Base-by-base conservation (phyloP, 2,329 filamentous ascomycete species). In the Hymenoscyphus linearis region DNA sequence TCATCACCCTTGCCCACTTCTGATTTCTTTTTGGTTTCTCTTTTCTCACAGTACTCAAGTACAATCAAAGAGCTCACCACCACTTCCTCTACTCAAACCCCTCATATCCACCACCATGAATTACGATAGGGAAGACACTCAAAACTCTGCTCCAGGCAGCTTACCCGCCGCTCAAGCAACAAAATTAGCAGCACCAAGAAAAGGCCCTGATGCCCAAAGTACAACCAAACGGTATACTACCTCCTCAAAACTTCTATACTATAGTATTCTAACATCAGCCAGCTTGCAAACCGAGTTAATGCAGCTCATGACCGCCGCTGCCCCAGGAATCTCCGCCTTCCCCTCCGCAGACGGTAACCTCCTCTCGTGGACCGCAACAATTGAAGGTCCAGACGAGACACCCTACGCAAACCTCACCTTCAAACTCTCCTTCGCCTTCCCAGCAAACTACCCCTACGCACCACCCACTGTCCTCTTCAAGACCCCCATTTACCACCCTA, bases 401-500 rank as follows among this genome's bases (percentile, higher is more conserved):
- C 93, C 93, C 59, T 99, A 99, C 76, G 87, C 90, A 40, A 86
- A 86, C 67, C 84, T 98, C 59, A 90, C 85, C 55, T 89, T 99
- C 79, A 98, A 97, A 80, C 89, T 99, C 68, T 89, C 87, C 68
- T 93, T 99, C 74, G 82, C 86, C 55, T 99, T 98, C 77, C 92
- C 93, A 9, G 80, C 84, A 70, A 96, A 93, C 79, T 99, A 99
- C 74, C 95, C 95, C 10, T 97, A 97, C 75, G 85, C 88, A 1
- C 85, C 95, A 25, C 95, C 95, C 0, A 91, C 89, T 2, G 95
- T 99, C 18, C 83, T 96, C 62, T 99, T 97, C 86, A 96, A 93
- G 80, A 99, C 96, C 6, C 95, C 95, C 40, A 97, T 99, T 77
- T 99, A 98, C 81, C 95, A 99, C 76, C 95, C 95, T 59, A 99